Percentiles rank a stretch among this genome's conserved stretches.
Evolutionary conservation across 2,329 filamentous ascomycete genomes (phyloP).

Genomic region (Aulographum hederae): DNA sequence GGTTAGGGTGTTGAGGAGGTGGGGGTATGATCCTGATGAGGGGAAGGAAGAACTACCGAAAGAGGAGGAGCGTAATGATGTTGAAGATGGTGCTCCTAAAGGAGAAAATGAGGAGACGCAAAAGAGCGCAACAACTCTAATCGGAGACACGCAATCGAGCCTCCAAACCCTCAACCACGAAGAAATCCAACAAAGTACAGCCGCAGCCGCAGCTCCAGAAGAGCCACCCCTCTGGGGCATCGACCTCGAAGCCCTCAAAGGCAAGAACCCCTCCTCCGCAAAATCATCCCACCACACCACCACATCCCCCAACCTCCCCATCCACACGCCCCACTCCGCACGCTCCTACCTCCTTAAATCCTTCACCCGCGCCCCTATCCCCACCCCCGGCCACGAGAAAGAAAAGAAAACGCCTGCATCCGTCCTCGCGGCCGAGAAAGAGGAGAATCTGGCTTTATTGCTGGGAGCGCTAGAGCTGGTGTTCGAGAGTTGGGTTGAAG

Average conservation of each 20-base stretch:
- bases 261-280: slow-evolving; percentile 19
- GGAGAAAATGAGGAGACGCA: too few species aligned
- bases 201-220: slow-evolving; percentile 5
- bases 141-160: slow-evolving; percentile 8
- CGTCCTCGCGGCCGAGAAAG: slow-evolving; percentile 39
- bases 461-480: slow-evolving; percentile 54
- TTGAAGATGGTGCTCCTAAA: too few species aligned
- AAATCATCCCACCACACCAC: slow-evolving; percentile 9
- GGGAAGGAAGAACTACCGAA: slow-evolving; percentile 5
- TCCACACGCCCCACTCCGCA: slow-evolving; percentile 57
- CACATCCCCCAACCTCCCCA: slow-evolving; percentile 36
- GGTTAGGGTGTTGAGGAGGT: slow-evolving; percentile 56
- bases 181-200: too few species aligned
- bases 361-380: slow-evolving; percentile 29
- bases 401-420: slow-evolving; percentile 35
- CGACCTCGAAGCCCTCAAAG: slow-evolving; percentile 36
- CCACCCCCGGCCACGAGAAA: slow-evolving; percentile 8
- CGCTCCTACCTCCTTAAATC: slow-evolving; percentile 36
- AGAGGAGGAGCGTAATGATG: slow-evolving; percentile 10
- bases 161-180: too few species aligned
- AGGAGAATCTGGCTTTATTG: slow-evolving; percentile 49
- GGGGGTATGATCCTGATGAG: slow-evolving; percentile 40
- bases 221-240: slow-evolving; percentile 38
- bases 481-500: slow-evolving; percentile 65
- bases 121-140: too few species aligned